Percentiles rank a stretch among this genome's conserved stretches.
These are phyloP conservation scores for Suillus subalutaceus DNA, from an alignment of 768 basidiomycete species.

Conservation along the genomic window DNA sequence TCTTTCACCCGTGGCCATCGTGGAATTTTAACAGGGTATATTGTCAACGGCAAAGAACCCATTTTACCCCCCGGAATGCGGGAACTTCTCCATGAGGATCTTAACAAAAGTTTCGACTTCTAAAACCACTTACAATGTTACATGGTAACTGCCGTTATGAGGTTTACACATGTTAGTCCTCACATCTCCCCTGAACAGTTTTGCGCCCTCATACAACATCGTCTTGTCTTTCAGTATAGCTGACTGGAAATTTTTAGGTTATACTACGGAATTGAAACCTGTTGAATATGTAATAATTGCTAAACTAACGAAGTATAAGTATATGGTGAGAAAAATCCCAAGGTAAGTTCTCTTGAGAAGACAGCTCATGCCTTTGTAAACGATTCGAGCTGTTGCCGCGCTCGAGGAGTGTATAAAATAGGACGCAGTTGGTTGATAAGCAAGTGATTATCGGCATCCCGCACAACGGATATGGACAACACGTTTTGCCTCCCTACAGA, in stretches of 20 bases:
- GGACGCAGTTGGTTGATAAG: background rate
- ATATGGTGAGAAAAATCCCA: background rate
- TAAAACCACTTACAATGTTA: slow-evolving; percentile 32
- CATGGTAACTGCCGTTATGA: background rate
- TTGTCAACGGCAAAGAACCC: slow-evolving; percentile 56
- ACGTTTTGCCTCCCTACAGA: background rate
- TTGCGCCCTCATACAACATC: background rate
- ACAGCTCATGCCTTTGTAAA: background rate
- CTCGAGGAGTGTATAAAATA: background rate
- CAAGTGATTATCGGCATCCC: background rate
- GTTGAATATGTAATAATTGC: background rate
- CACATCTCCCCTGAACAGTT: background rate
- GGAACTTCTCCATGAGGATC: slow-evolving; percentile 79
- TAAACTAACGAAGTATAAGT: background rate
- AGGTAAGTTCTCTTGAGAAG: background rate
- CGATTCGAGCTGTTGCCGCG: background rate
- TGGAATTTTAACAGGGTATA: slow-evolving; percentile 44
- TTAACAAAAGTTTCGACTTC: slow-evolving; percentile 86
- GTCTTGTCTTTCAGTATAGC: background rate
- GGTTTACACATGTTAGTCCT: background rate
- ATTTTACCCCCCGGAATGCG: slow-evolving; percentile 90
- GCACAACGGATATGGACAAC: background rate
- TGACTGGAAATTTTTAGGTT: background rate
- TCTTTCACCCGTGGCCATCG: slow-evolving; percentile 3
- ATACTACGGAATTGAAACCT: background rate